Conservation (phyloP, 2,329 filamentous ascomycete genomes). For the Epicoccum sorghinum region DNA sequence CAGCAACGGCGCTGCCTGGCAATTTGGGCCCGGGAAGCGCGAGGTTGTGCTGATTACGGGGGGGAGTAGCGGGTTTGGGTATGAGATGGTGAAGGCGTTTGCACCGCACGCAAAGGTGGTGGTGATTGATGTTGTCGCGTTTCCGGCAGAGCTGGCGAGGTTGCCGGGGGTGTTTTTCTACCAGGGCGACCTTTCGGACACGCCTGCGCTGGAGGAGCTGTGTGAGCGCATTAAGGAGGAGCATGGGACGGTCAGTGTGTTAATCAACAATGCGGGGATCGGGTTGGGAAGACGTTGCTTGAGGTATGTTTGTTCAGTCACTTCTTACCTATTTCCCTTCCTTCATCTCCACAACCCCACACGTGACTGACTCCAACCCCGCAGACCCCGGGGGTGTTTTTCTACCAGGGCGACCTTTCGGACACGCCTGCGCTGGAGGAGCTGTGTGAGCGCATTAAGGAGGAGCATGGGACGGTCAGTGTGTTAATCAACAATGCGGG, state of each 20-base stretch:
- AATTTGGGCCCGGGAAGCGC: conserved; percentile 28
- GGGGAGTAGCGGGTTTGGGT: conserved; percentile 38
- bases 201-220: conserved; percentile 20
- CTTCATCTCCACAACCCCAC: too few relatives aligned
- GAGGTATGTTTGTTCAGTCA: conserved; percentile 13
- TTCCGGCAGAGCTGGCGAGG: conserved; percentile 30
- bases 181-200: conserved; percentile 33
- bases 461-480: conserved; percentile 30
- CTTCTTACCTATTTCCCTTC: too few relatives aligned
- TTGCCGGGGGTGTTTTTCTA: conserved; percentile 35
- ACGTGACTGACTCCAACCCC: too few relatives aligned
- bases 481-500: conserved; percentile 44
- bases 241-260: conserved; percentile 34
- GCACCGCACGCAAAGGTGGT: conserved; percentile 29
- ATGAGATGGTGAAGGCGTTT: conserved; percentile 38
- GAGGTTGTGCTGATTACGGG: conserved; percentile 40
- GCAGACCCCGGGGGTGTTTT: conserved; percentile 32
- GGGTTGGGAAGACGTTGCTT: conserved; percentile 27
- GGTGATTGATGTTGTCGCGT: conserved; percentile 28
- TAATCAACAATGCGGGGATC: conserved; percentile 43
- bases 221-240: conserved; percentile 27
- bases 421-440: conserved; percentile 23
- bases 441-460: conserved; percentile 28
- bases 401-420: conserved; percentile 36
- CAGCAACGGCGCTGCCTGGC: conserved; percentile 30